phyloP scores from a whole-genome alignment of 345 rosid species.

The Boechera stricta region DNA sequence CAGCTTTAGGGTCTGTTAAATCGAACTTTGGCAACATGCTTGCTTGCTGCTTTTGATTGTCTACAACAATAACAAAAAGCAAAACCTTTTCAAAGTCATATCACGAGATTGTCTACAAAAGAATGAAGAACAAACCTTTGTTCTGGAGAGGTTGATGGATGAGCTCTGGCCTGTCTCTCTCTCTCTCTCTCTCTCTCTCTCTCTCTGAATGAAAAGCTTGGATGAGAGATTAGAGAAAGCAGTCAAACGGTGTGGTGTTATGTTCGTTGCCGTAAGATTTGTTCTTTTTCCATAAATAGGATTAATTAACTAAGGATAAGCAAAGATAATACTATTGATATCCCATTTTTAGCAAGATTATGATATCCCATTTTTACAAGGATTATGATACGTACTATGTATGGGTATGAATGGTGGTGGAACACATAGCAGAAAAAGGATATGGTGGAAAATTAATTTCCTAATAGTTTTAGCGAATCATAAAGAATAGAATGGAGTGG shows the following conservation, averaged over 20 bases:
- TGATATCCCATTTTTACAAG: not conserved
- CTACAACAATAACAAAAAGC: constrained; percentile 5
- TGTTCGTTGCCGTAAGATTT: not conserved
- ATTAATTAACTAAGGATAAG: not conserved
- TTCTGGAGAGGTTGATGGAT: not conserved
- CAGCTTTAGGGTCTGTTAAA: constrained; percentile 63
- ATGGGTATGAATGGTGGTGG: too few relatives aligned
- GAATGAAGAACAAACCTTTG: not conserved
- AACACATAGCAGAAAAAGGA: too few relatives aligned
- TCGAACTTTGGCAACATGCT: constrained; percentile 68
- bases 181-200: too few relatives aligned
- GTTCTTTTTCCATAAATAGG: not conserved
- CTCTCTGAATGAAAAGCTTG: not conserved
- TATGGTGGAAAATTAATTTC: too few relatives aligned
- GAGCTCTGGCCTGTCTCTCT: not conserved
- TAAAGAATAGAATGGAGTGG: too few relatives aligned
- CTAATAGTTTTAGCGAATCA: too few relatives aligned
- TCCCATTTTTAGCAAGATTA: not conserved
- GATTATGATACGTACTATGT: too few relatives aligned
- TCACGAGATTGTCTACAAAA: not conserved
- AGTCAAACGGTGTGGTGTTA: not conserved
- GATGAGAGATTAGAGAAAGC: not conserved
- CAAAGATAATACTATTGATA: not conserved
- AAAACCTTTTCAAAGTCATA: not conserved
- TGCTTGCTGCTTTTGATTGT: constrained; percentile 1